Conservation (phyloP, 2,329 filamentous ascomycete genomes). For the Grosmannia penicillata region DNA sequence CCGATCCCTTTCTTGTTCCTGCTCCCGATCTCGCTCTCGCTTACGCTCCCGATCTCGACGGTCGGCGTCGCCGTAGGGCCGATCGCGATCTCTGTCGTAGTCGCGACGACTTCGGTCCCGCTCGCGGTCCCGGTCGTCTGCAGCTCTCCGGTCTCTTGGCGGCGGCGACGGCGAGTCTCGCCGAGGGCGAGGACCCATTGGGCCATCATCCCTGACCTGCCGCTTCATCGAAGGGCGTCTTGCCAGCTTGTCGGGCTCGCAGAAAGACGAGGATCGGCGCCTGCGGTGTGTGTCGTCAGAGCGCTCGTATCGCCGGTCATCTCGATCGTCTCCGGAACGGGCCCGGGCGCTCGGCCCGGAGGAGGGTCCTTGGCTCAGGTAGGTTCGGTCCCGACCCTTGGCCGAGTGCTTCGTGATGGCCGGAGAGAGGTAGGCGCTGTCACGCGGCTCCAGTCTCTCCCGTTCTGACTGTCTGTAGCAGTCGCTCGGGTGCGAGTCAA, state of each 20-base stretch:
- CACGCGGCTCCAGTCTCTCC: conserved; percentile 13
- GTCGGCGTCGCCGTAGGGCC: conserved; percentile 4
- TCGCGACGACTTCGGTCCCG: too few species aligned
- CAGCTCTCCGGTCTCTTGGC: conserved; percentile 16
- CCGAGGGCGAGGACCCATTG: conserved; percentile 4
- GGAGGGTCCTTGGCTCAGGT: conserved; percentile 14
- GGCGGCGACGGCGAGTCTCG: conserved; percentile 8
- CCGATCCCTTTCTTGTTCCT: conserved; percentile 1
- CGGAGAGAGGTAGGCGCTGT: conserved; percentile 23
- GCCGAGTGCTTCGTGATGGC: conserved; percentile 25
- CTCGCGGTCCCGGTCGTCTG: neutral
- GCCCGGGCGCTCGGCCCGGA: neutral
- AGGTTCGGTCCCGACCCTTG: conserved; percentile 27
- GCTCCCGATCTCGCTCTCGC: conserved; percentile 3
- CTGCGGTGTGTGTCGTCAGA: conserved; percentile 8
- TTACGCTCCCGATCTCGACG: conserved; percentile 8
- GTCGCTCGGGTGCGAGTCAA: conserved; percentile 13
- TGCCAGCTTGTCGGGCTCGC: conserved; percentile 9
- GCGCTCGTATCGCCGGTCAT: conserved; percentile 3
- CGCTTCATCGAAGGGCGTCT: conserved; percentile 7
- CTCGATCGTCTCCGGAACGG: conserved; percentile 7
- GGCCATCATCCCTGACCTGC: conserved; percentile 6
- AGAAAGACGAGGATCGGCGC: conserved; percentile 19
- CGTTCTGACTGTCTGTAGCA: conserved; percentile 19
- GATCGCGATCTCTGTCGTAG: conserved; percentile 1